Evolutionary conservation across 1,284 basidiomycete species (phyloP).

Genomic region (Fomitopsis schrenkii): DNA sequence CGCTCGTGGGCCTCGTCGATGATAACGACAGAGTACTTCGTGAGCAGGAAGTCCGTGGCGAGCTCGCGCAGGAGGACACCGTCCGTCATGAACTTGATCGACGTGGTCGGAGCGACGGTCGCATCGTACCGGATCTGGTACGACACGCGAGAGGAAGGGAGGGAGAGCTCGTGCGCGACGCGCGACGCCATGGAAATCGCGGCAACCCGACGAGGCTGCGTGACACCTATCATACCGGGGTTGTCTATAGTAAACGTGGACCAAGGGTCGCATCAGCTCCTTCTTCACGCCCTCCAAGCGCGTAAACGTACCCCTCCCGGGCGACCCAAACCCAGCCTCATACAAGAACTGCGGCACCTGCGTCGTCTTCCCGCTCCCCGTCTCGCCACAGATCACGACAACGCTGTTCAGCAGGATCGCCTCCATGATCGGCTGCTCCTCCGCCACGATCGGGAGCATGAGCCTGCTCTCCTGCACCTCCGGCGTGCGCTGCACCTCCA

Average conservation of each 20-base stretch:
- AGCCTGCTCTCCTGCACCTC: conserved; percentile 80
- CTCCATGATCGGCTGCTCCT: conserved; percentile 95
- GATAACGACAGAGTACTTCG: conserved; percentile 91
- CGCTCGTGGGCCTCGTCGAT: conserved; percentile 98
- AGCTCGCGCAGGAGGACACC: conserved; percentile 95
- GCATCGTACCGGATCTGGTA: conserved; percentile 98
- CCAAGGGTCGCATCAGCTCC: neutral
- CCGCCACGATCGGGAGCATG: conserved; percentile 85
- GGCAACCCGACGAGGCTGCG: conserved; percentile 96
- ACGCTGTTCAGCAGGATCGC: conserved; percentile 83
- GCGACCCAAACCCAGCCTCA: conserved; percentile 92
- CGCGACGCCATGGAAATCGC: conserved; percentile 95
- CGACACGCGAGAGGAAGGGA: conserved; percentile 80
- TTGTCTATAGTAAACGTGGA: conserved; percentile 56
- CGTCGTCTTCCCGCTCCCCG: conserved; percentile 98
- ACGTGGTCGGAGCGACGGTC: conserved; percentile 84
- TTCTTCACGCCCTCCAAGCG: neutral
- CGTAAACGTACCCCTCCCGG: conserved; percentile 61
- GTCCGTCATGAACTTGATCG: conserved; percentile 99
- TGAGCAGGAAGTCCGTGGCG: conserved; percentile 85
- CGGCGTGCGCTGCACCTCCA: conserved; percentile 65
- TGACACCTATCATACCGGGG: conserved; percentile 97
- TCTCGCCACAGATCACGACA: conserved; percentile 77
- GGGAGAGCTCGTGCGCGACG: conserved; percentile 84
- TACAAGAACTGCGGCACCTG: conserved; percentile 93